Percentiles rank a stretch among this genome's conserved stretches.
Evolutionary conservation across 257 asterid species (phyloP).

Genomic region (Echium plantagineum): DNA sequence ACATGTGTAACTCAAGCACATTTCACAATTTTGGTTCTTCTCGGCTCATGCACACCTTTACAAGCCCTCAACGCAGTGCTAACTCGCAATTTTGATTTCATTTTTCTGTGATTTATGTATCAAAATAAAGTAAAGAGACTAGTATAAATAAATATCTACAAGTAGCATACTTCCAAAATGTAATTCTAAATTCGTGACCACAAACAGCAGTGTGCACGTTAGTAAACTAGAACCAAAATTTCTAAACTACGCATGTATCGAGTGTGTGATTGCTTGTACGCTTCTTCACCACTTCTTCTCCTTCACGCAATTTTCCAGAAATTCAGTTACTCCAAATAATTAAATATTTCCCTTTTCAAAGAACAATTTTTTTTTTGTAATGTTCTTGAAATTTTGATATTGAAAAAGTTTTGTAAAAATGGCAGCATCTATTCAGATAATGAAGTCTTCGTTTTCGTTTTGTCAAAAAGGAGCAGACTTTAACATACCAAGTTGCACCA

Average conservation of each 20-base stretch:
- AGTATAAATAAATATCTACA: too few relatives aligned
- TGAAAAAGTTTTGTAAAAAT: conserved; percentile 10
- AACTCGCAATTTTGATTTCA: too few relatives aligned
- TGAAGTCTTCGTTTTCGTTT: conserved; percentile 27
- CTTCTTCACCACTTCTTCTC: conserved; percentile 4
- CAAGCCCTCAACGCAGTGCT: too few relatives aligned
- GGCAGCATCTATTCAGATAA: conserved; percentile 57
- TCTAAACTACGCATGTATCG: conserved; percentile 32
- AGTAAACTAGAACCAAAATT: not conserved
- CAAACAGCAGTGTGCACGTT: conserved; percentile 14
- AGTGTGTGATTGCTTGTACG: conserved; percentile 11
- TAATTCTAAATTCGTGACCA: conserved; percentile 3
- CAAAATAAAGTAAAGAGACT: too few relatives aligned
- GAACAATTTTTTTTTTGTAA: too few relatives aligned
- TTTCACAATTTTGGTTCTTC: too few relatives aligned
- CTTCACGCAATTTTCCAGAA: not conserved
- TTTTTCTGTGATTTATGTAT: too few relatives aligned
- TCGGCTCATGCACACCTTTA: too few relatives aligned
- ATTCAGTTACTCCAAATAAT: too few relatives aligned
- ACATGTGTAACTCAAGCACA: too few relatives aligned
- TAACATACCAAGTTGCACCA: not conserved
- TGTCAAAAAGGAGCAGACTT: conserved; percentile 15
- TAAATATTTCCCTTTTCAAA: too few relatives aligned
- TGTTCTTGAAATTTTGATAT: conserved; percentile 2
- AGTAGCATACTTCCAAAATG: too few relatives aligned